Conservation (phyloP, 192 early-diverging fungal species). For the Thamnidium elegans region DNA sequence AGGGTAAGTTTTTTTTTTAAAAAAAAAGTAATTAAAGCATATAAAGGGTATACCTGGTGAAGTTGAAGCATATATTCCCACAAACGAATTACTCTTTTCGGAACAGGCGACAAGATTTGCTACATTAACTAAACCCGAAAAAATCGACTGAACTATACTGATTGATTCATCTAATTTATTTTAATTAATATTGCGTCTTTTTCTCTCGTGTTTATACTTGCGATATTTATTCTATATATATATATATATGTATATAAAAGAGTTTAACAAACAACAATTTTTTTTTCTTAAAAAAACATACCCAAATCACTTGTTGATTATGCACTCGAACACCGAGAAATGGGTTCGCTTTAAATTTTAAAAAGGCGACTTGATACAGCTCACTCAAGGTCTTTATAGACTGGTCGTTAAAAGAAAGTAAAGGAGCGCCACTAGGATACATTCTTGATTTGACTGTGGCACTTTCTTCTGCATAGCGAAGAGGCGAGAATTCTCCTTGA, state of each 20-base stretch:
- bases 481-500: slow-evolving; percentile 45
- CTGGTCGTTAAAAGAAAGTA: slow-evolving; percentile 34
- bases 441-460: slow-evolving; percentile 44
- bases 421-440: slow-evolving; percentile 37
- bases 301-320: slow-evolving; percentile 24
- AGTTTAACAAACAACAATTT: neutral
- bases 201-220: too few species aligned
- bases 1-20: neutral
- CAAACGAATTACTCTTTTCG: slow-evolving; percentile 26
- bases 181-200: too few species aligned
- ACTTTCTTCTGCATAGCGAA: slow-evolving; percentile 51
- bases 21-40: neutral
- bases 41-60: slow-evolving; percentile 40
- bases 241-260: too few species aligned
- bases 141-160: neutral
- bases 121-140: neutral
- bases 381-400: slow-evolving; percentile 44
- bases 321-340: slow-evolving; percentile 4
- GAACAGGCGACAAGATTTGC: slow-evolving; percentile 18
- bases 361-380: slow-evolving; percentile 42
- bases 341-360: neutral
- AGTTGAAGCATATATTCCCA: slow-evolving; percentile 35
- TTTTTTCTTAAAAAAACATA: neutral
- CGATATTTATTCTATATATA: neutral
- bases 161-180: neutral